Evolutionary conservation across 345 rosid genomes (phyloP).

Genomic region (Gynandropsis gynandra): DNA sequence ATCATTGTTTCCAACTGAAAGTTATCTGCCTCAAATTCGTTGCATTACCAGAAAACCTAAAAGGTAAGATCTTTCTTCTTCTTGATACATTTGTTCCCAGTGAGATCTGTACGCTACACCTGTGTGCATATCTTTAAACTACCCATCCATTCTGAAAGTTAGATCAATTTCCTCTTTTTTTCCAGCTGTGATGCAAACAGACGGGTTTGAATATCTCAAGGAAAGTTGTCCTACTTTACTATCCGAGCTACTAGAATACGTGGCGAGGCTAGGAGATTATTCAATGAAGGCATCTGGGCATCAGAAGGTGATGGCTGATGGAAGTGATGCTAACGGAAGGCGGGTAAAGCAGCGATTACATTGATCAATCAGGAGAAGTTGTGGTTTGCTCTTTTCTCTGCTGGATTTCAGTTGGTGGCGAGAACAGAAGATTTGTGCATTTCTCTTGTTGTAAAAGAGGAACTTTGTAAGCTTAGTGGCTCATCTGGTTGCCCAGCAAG

Average conservation of each 20-base stretch:
- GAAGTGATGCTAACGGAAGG: constrained; percentile 47
- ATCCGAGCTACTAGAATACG: constrained; percentile 47
- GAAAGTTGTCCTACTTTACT: constrained; percentile 53
- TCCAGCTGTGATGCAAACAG: constrained; percentile 74
- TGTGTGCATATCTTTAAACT: too few relatives aligned
- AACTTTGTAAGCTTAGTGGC: constrained; percentile 19
- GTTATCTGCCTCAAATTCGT: constrained; percentile 62
- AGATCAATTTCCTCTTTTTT: neutral
- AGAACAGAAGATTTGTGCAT: constrained; percentile 9
- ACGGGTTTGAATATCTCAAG: constrained; percentile 56
- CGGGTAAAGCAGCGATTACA: constrained; percentile 69
- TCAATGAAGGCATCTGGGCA: constrained; percentile 36
- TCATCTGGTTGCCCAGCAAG: constrained; percentile 12
- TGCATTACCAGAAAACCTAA: constrained; percentile 52
- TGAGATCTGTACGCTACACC: neutral
- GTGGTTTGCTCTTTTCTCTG: too few relatives aligned
- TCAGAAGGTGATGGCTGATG: constrained; percentile 44
- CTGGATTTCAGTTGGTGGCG: too few relatives aligned
- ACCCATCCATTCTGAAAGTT: neutral
- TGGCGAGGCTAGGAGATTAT: constrained; percentile 52
- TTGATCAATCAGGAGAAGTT: too few relatives aligned
- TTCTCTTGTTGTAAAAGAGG: too few relatives aligned
- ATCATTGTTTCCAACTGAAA: constrained; percentile 63
- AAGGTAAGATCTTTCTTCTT: constrained; percentile 33
- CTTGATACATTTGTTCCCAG: neutral